Percentiles rank a stretch among this genome's conserved stretches.
phyloP scores from a whole-genome alignment of 192 early-diverging fungal species.

The Chytriomyces sp. region DNA sequence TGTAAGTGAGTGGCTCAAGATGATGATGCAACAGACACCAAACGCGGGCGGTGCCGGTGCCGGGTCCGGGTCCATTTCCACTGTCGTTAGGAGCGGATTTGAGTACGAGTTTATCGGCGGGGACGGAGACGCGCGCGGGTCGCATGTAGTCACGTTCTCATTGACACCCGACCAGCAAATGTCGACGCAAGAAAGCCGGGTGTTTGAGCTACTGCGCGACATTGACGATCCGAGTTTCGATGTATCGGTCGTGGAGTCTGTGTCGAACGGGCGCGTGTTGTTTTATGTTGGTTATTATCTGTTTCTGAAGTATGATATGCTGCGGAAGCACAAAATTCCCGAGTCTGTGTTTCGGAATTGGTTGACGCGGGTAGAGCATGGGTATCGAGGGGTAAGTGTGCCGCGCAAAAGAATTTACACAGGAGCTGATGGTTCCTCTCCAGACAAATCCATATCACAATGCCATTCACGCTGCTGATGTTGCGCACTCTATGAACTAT shows the following conservation, averaged over 20 bases:
- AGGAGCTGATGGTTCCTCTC: constrained; percentile 88
- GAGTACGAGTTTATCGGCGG: not conserved
- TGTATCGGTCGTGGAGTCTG: constrained; percentile 25
- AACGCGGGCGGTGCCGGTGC: not conserved
- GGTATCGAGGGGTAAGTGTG: constrained; percentile 63
- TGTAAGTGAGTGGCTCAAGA: constrained; percentile 47
- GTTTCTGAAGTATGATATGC: constrained; percentile 33
- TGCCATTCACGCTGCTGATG: constrained; percentile 92
- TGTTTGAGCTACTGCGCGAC: constrained; percentile 24
- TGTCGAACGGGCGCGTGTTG: constrained; percentile 28
- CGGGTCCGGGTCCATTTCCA: no score
- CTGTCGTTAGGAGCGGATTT: not conserved
- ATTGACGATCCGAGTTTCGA: constrained; percentile 36
- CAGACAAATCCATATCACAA: constrained; percentile 94
- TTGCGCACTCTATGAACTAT: constrained; percentile 86
- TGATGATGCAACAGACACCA: constrained; percentile 30
- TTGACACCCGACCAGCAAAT: not conserved
- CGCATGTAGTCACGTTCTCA: constrained; percentile 4
- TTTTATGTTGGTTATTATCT: constrained; percentile 39
- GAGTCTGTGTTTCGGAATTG: constrained; percentile 33
- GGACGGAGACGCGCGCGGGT: not conserved
- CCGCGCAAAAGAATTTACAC: constrained; percentile 96
- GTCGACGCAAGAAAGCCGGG: not conserved
- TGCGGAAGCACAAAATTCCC: constrained; percentile 28
- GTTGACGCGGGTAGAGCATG: constrained; percentile 36